Percentiles rank a stretch among this genome's conserved stretches.
phyloP scores from a whole-genome alignment of 192 early-diverging fungal species.

The Backusella macrospora region DNA sequence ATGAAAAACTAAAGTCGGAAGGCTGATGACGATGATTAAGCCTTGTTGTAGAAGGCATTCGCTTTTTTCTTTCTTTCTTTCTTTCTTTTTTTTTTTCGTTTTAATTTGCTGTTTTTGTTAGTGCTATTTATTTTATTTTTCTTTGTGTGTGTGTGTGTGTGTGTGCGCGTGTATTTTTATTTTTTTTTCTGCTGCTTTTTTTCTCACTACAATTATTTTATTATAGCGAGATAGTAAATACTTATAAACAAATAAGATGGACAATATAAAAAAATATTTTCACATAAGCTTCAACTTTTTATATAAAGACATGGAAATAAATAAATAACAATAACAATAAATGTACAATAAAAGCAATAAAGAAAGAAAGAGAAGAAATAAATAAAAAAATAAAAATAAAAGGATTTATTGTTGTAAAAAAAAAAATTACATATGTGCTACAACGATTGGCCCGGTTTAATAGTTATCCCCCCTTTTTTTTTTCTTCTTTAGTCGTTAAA shows the following conservation, averaged over 20 bases:
- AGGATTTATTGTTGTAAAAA: not conserved
- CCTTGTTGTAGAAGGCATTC: slow-evolving; percentile 20
- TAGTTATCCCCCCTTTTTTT: not conserved
- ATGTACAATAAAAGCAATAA: not conserved
- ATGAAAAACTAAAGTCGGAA: slow-evolving; percentile 19
- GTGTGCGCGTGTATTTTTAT: not conserved
- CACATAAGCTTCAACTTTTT: not conserved
- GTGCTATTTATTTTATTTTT: too few relatives aligned
- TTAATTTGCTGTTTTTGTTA: too few relatives aligned
- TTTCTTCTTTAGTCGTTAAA: slow-evolving; percentile 48
- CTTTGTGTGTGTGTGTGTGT: too few relatives aligned
- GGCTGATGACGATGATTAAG: slow-evolving; percentile 36
- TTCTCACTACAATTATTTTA: not conserved
- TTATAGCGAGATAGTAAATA: not conserved
- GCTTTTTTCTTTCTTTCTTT: not conserved
- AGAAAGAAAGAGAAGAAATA: not conserved
- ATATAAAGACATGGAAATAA: not conserved
- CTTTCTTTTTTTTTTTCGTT: not conserved
- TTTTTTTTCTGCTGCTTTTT: not conserved
- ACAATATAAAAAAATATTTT: not conserved
- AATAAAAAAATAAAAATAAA: not conserved
- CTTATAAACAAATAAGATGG: not conserved
- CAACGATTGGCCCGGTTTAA: slow-evolving; percentile 4
- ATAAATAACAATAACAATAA: not conserved
- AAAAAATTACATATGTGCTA: not conserved